Percentiles rank a stretch among this genome's conserved stretches.
Evolutionary conservation across 257 asterid genomes (phyloP).

Genomic region (Capsicum rhomboideum): DNA sequence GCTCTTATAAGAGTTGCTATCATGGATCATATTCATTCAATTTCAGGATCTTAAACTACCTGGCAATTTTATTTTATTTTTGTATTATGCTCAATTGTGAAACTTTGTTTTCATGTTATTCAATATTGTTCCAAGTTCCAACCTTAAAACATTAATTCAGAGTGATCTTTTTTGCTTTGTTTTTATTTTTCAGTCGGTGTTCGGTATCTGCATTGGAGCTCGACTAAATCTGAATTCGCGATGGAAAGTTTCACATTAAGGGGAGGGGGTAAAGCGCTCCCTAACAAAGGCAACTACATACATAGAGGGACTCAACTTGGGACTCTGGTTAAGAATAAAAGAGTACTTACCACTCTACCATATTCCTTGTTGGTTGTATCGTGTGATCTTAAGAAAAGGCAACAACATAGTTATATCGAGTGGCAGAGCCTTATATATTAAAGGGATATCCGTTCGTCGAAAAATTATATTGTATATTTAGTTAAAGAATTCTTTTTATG

Average conservation of each 20-base stretch:
- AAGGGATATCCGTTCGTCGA: background rate
- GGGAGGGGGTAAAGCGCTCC: too few species aligned
- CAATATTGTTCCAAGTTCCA: background rate
- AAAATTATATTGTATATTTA: too few species aligned
- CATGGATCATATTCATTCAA: background rate
- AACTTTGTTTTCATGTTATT: background rate
- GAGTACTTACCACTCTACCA: too few species aligned
- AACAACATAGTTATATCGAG: background rate
- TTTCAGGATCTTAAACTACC: background rate
- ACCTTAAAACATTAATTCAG: background rate
- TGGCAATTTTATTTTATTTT: background rate
- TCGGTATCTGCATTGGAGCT: too few species aligned
- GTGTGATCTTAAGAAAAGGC: background rate
- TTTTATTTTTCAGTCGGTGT: too few species aligned
- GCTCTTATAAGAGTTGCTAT: background rate
- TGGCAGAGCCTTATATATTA: background rate
- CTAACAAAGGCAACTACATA: too few species aligned
- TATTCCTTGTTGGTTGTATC: too few species aligned
- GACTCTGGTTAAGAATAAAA: too few species aligned
- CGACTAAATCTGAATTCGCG: too few species aligned
- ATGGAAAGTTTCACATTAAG: too few species aligned
- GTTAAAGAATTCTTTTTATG: too few species aligned
- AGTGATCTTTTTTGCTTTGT: background rate
- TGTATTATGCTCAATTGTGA: background rate
- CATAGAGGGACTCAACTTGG: too few species aligned